phyloP scores from a whole-genome alignment of 495 filamentous ascomycete species.

The Hypoxylon rickii region DNA sequence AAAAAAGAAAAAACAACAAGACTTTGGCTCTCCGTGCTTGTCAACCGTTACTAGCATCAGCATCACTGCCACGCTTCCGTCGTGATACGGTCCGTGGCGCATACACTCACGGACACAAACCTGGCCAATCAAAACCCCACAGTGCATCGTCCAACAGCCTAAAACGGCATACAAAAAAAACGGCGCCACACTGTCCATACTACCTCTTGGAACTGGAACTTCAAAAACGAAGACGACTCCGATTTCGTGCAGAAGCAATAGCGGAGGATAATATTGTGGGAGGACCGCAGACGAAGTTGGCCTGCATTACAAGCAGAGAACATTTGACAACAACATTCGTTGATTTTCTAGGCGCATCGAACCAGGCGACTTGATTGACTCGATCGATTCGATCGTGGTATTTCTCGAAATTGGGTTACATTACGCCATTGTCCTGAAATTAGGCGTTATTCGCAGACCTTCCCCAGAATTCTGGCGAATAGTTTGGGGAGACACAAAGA shows the following conservation, averaged over 20 bases:
- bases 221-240: no score
- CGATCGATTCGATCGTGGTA: conserved; percentile 17
- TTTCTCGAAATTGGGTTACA: conserved; percentile 17
- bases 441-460: conserved; percentile 27
- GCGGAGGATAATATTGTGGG: no score
- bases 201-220: not conserved
- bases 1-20: not conserved
- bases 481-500: conserved; percentile 2
- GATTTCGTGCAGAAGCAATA: no score
- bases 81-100: no score
- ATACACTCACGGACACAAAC: no score
- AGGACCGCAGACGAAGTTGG: no score
- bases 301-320: no score
- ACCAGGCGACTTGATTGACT: conserved; percentile 25
- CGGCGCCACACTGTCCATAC: not conserved
- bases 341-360: not conserved
- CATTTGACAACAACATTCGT: no score
- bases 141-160: conserved; percentile 1
- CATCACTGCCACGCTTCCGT: no score
- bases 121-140: conserved; percentile 4
- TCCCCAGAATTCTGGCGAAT: conserved; percentile 23
- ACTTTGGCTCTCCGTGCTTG: no score
- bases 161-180: conserved; percentile 16
- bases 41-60: no score
- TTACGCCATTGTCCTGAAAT: conserved; percentile 27